Evolutionary conservation across 805 yeast genomes (phyloP).

Genomic region (Nakazawaea sp.): DNA sequence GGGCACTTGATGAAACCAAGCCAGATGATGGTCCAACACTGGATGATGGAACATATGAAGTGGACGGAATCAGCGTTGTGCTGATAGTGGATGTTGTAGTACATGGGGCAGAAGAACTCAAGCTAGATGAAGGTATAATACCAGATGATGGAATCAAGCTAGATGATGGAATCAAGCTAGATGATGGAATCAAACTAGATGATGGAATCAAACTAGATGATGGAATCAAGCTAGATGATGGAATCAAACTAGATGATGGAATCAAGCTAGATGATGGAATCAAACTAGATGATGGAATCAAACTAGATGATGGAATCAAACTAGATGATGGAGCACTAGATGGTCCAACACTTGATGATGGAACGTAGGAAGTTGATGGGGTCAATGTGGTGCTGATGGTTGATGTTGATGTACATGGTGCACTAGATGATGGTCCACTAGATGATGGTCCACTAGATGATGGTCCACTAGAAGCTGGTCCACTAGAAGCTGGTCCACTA

Average conservation of each 20-base stretch:
- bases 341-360: neutral
- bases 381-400: neutral
- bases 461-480: neutral
- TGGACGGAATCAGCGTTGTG: neutral
- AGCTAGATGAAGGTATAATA: no score
- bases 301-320: neutral
- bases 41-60: no score
- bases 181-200: constrained; percentile 2
- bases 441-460: constrained; percentile 2
- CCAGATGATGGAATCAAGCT: neutral
- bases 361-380: neutral
- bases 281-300: no score
- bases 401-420: neutral
- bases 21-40: neutral
- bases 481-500: constrained; percentile 6
- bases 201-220: neutral
- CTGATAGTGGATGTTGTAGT: no score
- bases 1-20: neutral
- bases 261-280: no score
- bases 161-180: neutral
- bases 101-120: constrained; percentile 9
- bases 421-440: neutral
- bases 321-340: constrained; percentile 4
- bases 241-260: no score
- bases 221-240: neutral